phyloP scores from a whole-genome alignment of 2,329 filamentous ascomycete genomes.

The Coniosporium tulheliwenetii region DNA sequence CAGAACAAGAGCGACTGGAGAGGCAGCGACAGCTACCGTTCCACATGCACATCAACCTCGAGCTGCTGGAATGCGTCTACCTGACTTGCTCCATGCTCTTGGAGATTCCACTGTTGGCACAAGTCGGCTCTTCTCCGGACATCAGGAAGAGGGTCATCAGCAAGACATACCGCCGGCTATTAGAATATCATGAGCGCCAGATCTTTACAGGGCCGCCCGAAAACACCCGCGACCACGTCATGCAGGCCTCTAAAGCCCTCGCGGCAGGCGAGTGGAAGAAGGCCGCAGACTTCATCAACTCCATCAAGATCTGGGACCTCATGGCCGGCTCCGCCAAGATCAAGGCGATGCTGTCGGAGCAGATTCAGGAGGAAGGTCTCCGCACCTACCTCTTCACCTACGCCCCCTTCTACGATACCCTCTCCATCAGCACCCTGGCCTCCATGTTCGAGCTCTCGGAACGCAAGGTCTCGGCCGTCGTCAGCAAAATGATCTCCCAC shows the following conservation, averaged over 20 bases:
- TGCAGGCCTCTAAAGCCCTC: conserved; percentile 95
- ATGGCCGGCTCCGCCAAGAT: conserved; percentile 87
- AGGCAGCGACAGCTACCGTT: conserved; percentile 95
- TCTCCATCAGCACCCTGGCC: conserved; percentile 71
- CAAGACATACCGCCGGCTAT: conserved; percentile 98
- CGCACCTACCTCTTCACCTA: conserved; percentile 99
- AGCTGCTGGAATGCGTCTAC: conserved; percentile 95
- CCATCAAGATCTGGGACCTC: conserved; percentile 99
- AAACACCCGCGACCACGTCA: conserved; percentile 97
- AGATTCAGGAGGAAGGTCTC: conserved; percentile 97
- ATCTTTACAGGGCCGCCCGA: conserved; percentile 97
- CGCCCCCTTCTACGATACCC: conserved; percentile 96
- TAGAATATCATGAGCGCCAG: conserved; percentile 98
- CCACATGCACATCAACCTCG: conserved; percentile 99
- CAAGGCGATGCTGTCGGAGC: conserved; percentile 91
- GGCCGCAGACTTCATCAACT: conserved; percentile 81
- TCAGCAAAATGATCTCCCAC: conserved; percentile 99
- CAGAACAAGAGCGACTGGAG: conserved; percentile 94
- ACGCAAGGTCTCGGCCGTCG: conserved; percentile 82
- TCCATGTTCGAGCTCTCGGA: conserved; percentile 89
- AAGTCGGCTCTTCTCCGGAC: conserved; percentile 91
- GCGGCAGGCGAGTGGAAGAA: conserved; percentile 98
- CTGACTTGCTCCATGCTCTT: conserved; percentile 98
- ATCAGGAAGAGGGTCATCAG: conserved; percentile 96
- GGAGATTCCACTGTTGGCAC: conserved; percentile 91